These are phyloP conservation scores for Fraxinus excelsior DNA, from an alignment of 257 asterid genomes.

Conservation along the genomic window DNA sequence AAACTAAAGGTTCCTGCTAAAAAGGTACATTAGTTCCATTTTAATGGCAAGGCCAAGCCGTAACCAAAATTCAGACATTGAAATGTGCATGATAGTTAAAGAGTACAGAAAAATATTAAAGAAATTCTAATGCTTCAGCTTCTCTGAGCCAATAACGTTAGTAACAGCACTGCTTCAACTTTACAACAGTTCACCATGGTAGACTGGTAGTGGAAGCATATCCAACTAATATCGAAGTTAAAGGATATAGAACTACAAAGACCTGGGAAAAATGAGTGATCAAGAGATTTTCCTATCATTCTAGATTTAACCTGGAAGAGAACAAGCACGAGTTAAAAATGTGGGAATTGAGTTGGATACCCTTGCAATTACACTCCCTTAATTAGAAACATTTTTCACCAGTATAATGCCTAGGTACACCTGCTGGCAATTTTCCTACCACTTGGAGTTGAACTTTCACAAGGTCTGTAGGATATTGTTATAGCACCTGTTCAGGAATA, in stretches of 20 bases:
- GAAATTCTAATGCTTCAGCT: background rate
- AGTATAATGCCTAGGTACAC: slow-evolving; percentile 66
- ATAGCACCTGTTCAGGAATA: slow-evolving; percentile 69
- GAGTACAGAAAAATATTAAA: background rate
- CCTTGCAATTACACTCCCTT: background rate
- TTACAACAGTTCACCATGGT: background rate
- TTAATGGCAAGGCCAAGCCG: slow-evolving; percentile 14
- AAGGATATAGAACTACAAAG: background rate
- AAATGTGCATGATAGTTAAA: background rate
- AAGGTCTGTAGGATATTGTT: slow-evolving; percentile 95
- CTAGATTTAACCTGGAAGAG: slow-evolving; percentile 79
- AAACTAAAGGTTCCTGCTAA: slow-evolving; percentile 71
- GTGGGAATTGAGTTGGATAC: background rate
- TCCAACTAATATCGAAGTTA: background rate
- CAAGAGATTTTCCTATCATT: slow-evolving; percentile 84
- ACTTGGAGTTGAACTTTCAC: slow-evolving; percentile 95
- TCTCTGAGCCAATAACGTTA: background rate
- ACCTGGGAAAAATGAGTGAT: background rate
- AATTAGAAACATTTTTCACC: slow-evolving; percentile 38
- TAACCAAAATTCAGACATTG: slow-evolving; percentile 9
- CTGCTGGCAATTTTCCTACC: slow-evolving; percentile 74
- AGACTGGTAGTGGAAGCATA: background rate
- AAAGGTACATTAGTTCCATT: slow-evolving; percentile 13
- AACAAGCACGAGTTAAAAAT: slow-evolving; percentile 16
- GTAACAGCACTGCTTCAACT: background rate